Percentiles rank a stretch among this genome's conserved stretches.
These are phyloP conservation scores for Agaricus sinodeliciosus DNA, from an alignment of 768 basidiomycete genomes.

Conservation along the genomic window DNA sequence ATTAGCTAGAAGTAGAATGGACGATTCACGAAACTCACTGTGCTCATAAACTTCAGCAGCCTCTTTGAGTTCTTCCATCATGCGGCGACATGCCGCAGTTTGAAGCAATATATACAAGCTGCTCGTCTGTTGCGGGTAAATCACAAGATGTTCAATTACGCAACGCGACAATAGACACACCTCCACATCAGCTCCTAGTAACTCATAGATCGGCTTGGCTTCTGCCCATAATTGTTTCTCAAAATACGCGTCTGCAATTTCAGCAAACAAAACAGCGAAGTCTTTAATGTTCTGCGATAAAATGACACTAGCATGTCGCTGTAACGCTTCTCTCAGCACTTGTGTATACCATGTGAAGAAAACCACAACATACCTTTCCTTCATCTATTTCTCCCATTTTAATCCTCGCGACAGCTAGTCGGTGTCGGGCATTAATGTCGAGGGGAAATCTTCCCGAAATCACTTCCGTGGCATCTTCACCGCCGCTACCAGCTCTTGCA, in stretches of 20 bases:
- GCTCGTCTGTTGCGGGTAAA: constrained; percentile 48
- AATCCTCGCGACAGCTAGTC: constrained; percentile 77
- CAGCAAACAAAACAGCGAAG: constrained; percentile 72
- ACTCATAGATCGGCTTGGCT: constrained; percentile 75
- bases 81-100: constrained; percentile 76
- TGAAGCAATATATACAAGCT: constrained; percentile 65
- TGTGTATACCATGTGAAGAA: not conserved
- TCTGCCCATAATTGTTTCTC: constrained; percentile 70
- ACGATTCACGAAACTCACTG: constrained; percentile 35
- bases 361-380: constrained; percentile 54
- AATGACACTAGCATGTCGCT: constrained; percentile 77
- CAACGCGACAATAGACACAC: constrained; percentile 32
- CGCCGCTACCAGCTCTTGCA: constrained; percentile 27
- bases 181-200: constrained; percentile 65
- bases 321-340: not conserved
- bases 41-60: constrained; percentile 82
- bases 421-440: constrained; percentile 75
- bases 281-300: constrained; percentile 66
- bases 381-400: constrained; percentile 76
- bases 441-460: constrained; percentile 35
- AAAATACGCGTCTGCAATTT: constrained; percentile 83
- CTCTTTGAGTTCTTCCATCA: constrained; percentile 65
- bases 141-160: not conserved
- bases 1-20: not conserved
- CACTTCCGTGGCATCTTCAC: constrained; percentile 46